Base-by-base conservation (phyloP, 768 basidiomycete genomes). In the Astraeus odoratus region DNA sequence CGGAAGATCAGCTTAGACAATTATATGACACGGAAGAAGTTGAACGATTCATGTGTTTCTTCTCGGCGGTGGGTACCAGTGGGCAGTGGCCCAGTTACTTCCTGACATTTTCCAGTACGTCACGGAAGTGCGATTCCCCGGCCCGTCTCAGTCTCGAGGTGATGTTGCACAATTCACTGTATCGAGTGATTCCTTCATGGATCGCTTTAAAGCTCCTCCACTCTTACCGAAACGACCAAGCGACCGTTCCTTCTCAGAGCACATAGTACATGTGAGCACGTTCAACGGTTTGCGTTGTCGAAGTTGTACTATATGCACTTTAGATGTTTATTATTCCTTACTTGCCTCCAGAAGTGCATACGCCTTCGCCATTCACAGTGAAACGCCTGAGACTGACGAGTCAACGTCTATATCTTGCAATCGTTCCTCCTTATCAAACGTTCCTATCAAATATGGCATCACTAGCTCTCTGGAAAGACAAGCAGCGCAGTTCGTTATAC, bases 1-100 rank as follows among this genome's bases (percentile, higher is more conserved):
- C 73, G 7, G 79, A 83, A 54, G 58, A 62, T 20, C 67, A 81
- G 52, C 65, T 84, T 16, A 67, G 83, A 31, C 71, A 76, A 31
- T 52, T 78, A 22, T 83, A 77, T 49, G 81, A 84, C 20, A 70
- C 75, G 43, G 80, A 82, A 56, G 80, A 83, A 63, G 75, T 82
- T 12, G 70, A 78, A 13, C 65, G 78, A 22, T 83, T 80, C 56
- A 61, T 84, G 23, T 56, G 64, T 35, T 56, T 83, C n/a, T 85
- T 85, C 60, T 75, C 79, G 33, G 67, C 71, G 27, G 81, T 81
- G 55, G 57, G 74, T 65, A 37, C n/a, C 39, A 35, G 38, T 44
- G 23, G 20, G 39, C 29, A 45, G 34, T 23, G 26, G 7, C 26
- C 39, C 26, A 26, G 22, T 18, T 4, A n/a, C 13, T 27, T 23